Conservation (phyloP, 1,139 yeast genomes). For the Kodamaea anthophila region DNA sequence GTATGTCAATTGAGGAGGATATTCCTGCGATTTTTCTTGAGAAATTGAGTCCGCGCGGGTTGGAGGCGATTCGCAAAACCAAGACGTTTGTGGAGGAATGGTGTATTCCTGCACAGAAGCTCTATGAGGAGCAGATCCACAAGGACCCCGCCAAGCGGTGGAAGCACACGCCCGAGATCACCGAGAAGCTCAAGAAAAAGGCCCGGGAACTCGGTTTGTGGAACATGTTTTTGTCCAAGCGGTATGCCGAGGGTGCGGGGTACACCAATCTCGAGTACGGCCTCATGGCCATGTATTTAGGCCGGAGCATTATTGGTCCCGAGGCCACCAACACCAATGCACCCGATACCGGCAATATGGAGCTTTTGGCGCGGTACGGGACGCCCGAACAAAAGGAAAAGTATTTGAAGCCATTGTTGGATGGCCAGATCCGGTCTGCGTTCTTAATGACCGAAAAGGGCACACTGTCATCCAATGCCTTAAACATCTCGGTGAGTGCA, state of each 20-base stretch:
- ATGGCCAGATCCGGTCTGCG: slow-evolving; percentile 60
- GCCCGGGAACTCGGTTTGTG: slow-evolving; percentile 56
- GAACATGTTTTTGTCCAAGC: slow-evolving; percentile 58
- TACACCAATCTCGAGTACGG: slow-evolving; percentile 64
- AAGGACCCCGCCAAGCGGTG: slow-evolving; percentile 42
- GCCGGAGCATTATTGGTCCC: slow-evolving; percentile 51
- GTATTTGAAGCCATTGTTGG: slow-evolving; percentile 52
- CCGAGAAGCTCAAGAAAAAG: slow-evolving; percentile 48
- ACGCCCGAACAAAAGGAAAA: slow-evolving; percentile 43
- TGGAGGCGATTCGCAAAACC: slow-evolving; percentile 43
- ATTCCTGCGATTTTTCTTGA: slow-evolving; percentile 41
- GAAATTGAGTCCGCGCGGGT: slow-evolving; percentile 43
- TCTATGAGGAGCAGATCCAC: slow-evolving; percentile 37
- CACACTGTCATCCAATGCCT: slow-evolving; percentile 61
- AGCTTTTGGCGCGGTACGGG: slow-evolving; percentile 58
- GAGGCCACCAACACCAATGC: slow-evolving; percentile 62
- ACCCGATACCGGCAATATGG: slow-evolving; percentile 78
- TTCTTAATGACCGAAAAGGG: slow-evolving; percentile 70
- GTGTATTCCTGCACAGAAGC: slow-evolving; percentile 52
- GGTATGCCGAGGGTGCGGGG: slow-evolving; percentile 58
- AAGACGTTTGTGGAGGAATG: slow-evolving; percentile 54
- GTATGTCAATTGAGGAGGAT: slow-evolving; percentile 32
- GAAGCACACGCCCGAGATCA: slow-evolving; percentile 43
- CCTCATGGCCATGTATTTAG: slow-evolving; percentile 64
- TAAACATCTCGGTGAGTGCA: slow-evolving; percentile 53